Base-by-base conservation (phyloP, 192 early-diverging fungal species). In the Mortierella alpina region DNA sequence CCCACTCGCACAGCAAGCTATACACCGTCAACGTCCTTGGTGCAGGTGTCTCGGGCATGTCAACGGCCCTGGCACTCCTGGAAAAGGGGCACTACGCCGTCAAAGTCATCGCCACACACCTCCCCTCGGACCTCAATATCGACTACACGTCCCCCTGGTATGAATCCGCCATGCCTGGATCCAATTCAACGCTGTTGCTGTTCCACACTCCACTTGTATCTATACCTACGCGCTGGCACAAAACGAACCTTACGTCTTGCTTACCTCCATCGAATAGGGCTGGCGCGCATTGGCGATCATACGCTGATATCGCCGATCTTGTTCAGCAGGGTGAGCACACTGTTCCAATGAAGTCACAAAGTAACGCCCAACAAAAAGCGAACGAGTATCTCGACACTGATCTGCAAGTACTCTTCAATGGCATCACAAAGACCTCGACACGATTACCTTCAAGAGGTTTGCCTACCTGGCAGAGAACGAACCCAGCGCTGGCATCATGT, bases 21-120 rank as follows among this genome's bases (percentile, higher is more conserved):
- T 72, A 79, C 47, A 60, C 49, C 22, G 68, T 84, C 55, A 74
- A 73, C 7, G 90, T 96, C 5, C 68, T 96, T 50, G 95, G 95
- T 22, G 88, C 91, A 13, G 94, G 93, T 68, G 93, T 94, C 4
- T 82, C 89, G 20, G 93, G 93, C 7, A 86, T 95, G 11, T 90
- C 92, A 4, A 91, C 91, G 0, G 95, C 92, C 15, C 66, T 92
- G n/a, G 75, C 90, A 12, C 86, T 93, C 39, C 64, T 82, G 13
- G 59, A 84, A 42, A 83, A 83, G 64, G 79, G 82, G 20, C 84
- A 86, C 15, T 88, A 86, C 66, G 31, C 84, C 13, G 93, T 95
- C 51, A 91, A 88, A 18, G 63, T 93, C 13, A 68, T 92, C 4
- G 86, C 90, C n/a, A 84, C 84, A 11, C 77, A 88, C 31, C 70